Percentiles rank a stretch among this genome's conserved stretches.
These are phyloP conservation scores for Phytopythium sindhum DNA, from an alignment of 352 stramenopile species.

Conservation along the genomic window DNA sequence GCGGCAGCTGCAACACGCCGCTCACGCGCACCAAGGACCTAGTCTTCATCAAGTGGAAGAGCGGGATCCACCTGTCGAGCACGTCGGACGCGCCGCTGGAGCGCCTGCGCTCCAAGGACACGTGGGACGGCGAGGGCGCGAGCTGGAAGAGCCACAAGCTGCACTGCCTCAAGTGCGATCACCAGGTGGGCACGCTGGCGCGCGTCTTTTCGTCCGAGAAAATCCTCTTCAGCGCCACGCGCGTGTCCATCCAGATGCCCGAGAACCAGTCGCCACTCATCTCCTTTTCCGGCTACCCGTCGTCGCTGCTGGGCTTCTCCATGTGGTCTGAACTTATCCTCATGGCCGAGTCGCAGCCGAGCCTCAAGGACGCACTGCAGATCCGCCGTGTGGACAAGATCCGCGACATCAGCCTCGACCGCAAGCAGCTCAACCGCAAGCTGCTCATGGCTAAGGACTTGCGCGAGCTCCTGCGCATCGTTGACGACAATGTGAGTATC, in stretches of 20 bases:
- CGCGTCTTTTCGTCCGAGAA: slow-evolving; percentile 64
- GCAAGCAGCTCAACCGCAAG: slow-evolving; percentile 57
- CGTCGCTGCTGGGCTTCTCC: slow-evolving; percentile 61
- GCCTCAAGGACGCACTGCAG: slow-evolving; percentile 58
- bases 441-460: slow-evolving; percentile 63
- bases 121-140: slow-evolving; percentile 27
- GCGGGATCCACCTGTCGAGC: slow-evolving; percentile 70
- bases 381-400: slow-evolving; percentile 71
- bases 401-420: slow-evolving; percentile 36
- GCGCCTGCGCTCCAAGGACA: slow-evolving; percentile 40
- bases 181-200: slow-evolving; percentile 56
- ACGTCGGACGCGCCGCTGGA: slow-evolving; percentile 59
- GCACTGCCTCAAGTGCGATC: slow-evolving; percentile 62
- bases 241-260: slow-evolving; percentile 70
- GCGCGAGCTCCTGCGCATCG: slow-evolving; percentile 48
- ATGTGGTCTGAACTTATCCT: slow-evolving; percentile 80
- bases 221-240: slow-evolving; percentile 63
- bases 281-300: slow-evolving; percentile 72
- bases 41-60: slow-evolving; percentile 77
- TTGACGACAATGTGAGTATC: slow-evolving; percentile 56
- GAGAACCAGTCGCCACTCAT: slow-evolving; percentile 66
- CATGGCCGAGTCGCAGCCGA: slow-evolving; percentile 69
- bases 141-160: slow-evolving; percentile 67
- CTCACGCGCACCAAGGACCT: slow-evolving; percentile 62
- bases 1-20: slow-evolving; percentile 59